Percentiles rank a stretch among this genome's conserved stretches.
Evolutionary conservation across 2,329 filamentous ascomycete genomes (phyloP).

Genomic region (Paramyrothecium roridum): DNA sequence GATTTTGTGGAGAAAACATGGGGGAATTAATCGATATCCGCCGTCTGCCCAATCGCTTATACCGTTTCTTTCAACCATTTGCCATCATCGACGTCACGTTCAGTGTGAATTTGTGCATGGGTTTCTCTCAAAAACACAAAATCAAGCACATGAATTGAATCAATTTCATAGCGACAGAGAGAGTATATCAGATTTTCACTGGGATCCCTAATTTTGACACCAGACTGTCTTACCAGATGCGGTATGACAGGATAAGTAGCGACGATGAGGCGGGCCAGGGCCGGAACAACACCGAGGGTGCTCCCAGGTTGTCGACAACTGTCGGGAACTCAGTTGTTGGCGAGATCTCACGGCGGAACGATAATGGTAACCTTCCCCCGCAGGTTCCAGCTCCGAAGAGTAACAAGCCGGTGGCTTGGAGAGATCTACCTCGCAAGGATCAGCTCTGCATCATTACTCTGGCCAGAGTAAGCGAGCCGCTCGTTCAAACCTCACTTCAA

Average conservation of each 20-base stretch:
- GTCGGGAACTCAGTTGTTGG: too few species aligned
- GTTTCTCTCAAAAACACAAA: too few species aligned
- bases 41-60: too few species aligned
- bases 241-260: neutral
- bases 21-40: neutral
- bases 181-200: too few species aligned
- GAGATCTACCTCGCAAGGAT: constrained; percentile 69
- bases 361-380: neutral
- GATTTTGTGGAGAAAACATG: neutral
- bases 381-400: neutral
- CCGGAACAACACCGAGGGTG: neutral
- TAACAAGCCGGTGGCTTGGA: constrained; percentile 45
- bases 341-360: too few species aligned
- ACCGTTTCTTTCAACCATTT: too few species aligned
- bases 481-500: constrained; percentile 73
- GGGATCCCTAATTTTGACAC: too few species aligned
- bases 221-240: neutral
- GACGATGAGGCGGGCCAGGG: neutral
- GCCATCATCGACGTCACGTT: too few species aligned
- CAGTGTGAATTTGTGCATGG: too few species aligned
- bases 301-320: neutral
- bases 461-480: constrained; percentile 75
- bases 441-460: constrained; percentile 77
- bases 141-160: too few species aligned
- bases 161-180: too few species aligned